These are phyloP conservation scores for Prunus padus DNA, from an alignment of 306 rosid genomes.

Conservation along the genomic window DNA sequence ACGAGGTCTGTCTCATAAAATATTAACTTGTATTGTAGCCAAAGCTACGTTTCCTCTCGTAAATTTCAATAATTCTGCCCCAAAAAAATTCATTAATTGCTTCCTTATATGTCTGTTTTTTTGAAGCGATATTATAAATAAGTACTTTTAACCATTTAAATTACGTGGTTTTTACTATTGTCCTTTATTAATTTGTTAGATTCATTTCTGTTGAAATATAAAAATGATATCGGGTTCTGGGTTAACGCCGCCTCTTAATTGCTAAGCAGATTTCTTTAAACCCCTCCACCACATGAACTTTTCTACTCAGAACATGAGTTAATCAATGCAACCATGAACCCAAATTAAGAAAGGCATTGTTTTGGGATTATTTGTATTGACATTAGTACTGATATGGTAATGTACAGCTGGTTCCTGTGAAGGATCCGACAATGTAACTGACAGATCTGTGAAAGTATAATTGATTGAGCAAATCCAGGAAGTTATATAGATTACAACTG, in stretches of 20 bases:
- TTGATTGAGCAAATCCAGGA: not conserved
- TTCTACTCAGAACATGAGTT: too few species aligned
- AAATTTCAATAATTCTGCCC: not conserved
- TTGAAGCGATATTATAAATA: too few species aligned
- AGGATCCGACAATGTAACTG: not conserved
- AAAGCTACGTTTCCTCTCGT: not conserved
- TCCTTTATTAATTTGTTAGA: too few species aligned
- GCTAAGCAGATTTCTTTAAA: not conserved
- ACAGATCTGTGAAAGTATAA: not conserved
- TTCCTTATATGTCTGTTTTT: too few species aligned
- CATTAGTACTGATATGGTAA: not conserved
- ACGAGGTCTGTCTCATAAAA: not conserved
- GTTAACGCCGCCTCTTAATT: not conserved
- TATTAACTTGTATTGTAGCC: not conserved
- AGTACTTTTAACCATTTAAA: too few species aligned
- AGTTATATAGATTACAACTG: not conserved
- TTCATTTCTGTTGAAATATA: too few species aligned
- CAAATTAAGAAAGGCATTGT: too few species aligned
- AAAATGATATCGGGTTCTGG: not conserved
- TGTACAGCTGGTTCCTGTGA: not conserved
- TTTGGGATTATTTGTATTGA: too few species aligned
- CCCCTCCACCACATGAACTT: too few species aligned
- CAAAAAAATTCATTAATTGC: too few species aligned
- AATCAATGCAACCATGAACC: too few species aligned
- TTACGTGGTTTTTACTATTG: fast-evolving